A percentile compares a stretch with the other conserved stretches of the same genome.
Evolutionary conservation across 495 filamentous ascomycete species (phyloP).

Genomic region (Penicillium argentinense): DNA sequence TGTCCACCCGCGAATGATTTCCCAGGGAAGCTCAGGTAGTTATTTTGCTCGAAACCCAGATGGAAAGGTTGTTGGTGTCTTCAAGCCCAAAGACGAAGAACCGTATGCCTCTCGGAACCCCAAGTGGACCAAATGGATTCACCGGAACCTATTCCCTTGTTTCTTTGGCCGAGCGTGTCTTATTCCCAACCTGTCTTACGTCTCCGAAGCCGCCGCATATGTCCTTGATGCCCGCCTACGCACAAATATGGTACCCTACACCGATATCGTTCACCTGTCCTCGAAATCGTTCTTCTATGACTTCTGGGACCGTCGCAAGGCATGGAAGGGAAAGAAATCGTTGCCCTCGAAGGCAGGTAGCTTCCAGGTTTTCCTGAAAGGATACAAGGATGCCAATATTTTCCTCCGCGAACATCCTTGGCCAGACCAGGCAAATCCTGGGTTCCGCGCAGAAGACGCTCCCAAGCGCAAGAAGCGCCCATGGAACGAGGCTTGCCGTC

Average conservation of each 20-base stretch:
- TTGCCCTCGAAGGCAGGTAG: slow-evolving; percentile 93
- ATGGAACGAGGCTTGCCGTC: slow-evolving; percentile 87
- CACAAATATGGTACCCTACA: slow-evolving; percentile 93
- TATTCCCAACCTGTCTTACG: slow-evolving; percentile 98
- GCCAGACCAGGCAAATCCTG: slow-evolving; percentile 89
- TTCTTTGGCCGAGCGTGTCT: slow-evolving; percentile 95
- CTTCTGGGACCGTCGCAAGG: slow-evolving; percentile 90
- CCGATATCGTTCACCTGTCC: slow-evolving; percentile 88
- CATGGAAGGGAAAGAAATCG: slow-evolving; percentile 80
- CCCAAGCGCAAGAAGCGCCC: slow-evolving; percentile 68
- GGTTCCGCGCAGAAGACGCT: slow-evolving; percentile 68
- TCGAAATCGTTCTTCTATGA: slow-evolving; percentile 98
- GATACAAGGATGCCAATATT: slow-evolving; percentile 93
- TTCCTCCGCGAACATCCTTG: slow-evolving; percentile 95
- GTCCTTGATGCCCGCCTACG: slow-evolving; percentile 86
- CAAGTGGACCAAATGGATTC: slow-evolving; percentile 96
- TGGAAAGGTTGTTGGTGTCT: slow-evolving; percentile 94
- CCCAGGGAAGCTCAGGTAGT: slow-evolving; percentile 93
- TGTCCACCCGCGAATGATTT: slow-evolving; percentile 91
- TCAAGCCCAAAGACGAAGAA: slow-evolving; percentile 99
- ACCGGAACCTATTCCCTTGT: slow-evolving; percentile 92
- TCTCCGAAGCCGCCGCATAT: slow-evolving; percentile 96
- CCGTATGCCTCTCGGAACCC: slow-evolving; percentile 90
- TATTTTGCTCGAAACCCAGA: slow-evolving; percentile 94
- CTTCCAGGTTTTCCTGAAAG: slow-evolving; percentile 96